Base-by-base conservation (phyloP, 129 eudicot species). In the Pulicaria dysenterica region DNA sequence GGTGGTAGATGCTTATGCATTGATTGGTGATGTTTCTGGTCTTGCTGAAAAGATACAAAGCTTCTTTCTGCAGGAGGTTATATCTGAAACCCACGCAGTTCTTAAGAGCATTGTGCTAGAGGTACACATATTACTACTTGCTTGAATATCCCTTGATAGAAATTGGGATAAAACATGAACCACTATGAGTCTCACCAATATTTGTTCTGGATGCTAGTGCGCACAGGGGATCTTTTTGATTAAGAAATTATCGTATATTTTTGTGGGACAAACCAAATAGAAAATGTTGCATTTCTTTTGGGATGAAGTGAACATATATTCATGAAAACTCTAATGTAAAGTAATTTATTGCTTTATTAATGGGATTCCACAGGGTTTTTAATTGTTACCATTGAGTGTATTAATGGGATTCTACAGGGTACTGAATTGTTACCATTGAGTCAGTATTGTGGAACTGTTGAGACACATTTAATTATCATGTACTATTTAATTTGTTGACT, bases 1-100 rank as follows among this genome's bases (percentile, higher is more conserved):
- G 99, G 99, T 91, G 76, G 88, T 95, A 44, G 99, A 95, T 83
- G 97, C 99, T 43, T 95, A 95, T 86, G 99, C 99, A 55, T 82
- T 95, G 38, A 90, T 95, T 68, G 99, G 95, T 67, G 99, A 95
- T 83, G 96, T 95, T 72, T 75, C 99, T 73, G 97, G 97, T 73
- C 96, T 95, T 71, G 96, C 96, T 82, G 97, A 91, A 70, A 95
- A 95, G 80, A 80, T 95, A 43, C 99, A 95, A 71, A 95, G 99
- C 86, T 90, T 91, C 83, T 95, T 91, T 70, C 88, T 95, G 99
- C 99, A 95, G 84, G 97, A 95, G 78, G 97, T 95, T 72, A 91
- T 95, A 24, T 86, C 96, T 66, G 94, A 86, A 83, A 90, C 97
- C n/a, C 99, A 91, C 67, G 67, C 86, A 16, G 92, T 80, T 38